These are phyloP conservation scores for Niveomyces coronatus DNA, from an alignment of 2,329 filamentous ascomycete genomes.

Conservation along the genomic window DNA sequence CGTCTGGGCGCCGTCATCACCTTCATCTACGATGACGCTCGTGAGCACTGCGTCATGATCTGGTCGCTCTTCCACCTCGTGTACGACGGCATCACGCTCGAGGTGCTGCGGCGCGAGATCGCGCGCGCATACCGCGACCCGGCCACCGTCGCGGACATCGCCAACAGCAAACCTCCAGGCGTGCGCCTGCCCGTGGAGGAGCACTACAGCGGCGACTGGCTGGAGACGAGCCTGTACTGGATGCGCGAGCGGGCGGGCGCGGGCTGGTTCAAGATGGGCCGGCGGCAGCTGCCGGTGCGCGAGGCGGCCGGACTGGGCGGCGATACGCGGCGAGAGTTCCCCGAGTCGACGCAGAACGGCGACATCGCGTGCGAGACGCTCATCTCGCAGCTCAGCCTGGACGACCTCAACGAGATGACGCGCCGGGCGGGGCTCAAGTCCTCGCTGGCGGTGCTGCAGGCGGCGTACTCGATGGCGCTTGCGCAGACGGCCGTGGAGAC, in stretches of 20 bases:
- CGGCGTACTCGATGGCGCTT: constrained; percentile 11
- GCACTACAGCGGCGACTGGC: constrained; percentile 10
- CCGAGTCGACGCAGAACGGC: constrained; percentile 8
- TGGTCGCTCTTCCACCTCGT: constrained; percentile 25
- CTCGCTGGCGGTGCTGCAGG: constrained; percentile 6
- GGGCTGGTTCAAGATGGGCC: constrained; percentile 3
- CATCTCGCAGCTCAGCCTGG: constrained; percentile 3
- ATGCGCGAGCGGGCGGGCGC: constrained; percentile 6
- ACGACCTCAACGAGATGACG: constrained; percentile 9
- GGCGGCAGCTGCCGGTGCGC: not conserved
- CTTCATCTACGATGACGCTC: constrained; percentile 6
- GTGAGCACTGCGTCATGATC: constrained; percentile 16
- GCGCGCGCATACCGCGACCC: constrained; percentile 7
- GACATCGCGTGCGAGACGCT: constrained; percentile 7
- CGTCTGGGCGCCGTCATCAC: constrained; percentile 6
- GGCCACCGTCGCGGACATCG: not conserved
- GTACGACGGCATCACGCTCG: constrained; percentile 10
- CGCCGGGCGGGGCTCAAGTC: constrained; percentile 4
- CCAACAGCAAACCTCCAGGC: constrained; percentile 4
- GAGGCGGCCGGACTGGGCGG: no score
- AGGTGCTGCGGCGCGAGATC: constrained; percentile 8
- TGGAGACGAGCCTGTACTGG: constrained; percentile 11
- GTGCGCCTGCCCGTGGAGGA: constrained; percentile 9
- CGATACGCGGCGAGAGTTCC: not conserved
- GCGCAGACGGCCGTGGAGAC: constrained; percentile 7